Base-by-base conservation (phyloP, 2,329 filamentous ascomycete genomes). In the Exophiala dermatitidis region DNA sequence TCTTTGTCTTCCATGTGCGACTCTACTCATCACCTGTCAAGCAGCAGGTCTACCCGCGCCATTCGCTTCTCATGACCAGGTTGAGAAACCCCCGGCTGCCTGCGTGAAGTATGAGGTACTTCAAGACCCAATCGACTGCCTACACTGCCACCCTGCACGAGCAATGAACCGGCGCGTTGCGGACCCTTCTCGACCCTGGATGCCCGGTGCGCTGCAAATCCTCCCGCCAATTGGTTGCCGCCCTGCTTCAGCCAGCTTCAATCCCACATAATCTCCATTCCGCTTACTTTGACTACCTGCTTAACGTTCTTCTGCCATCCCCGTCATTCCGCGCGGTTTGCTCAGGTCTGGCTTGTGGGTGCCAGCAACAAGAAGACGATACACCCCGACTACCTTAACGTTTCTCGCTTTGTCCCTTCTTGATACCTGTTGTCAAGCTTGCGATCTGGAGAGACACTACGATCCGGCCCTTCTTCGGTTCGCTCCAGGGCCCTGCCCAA, bases 401-500 rank as follows among this genome's bases (percentile, higher is more conserved):
- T 19, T 19, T 19, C 19, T 19, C 19, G 19, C 2, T 19, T 19
- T 19, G 19, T 5, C 26, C 38, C 29, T 44, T 50, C 42, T 46
- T 50, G 50, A 50, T 50, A 53, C 46, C 46, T 57, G 50, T 38
- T 32, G 50, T 50, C 42, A 29, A 33, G 34, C 40, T 12, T 19
- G 45, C 33, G 9, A 41, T 41, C 12, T 41, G 5, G 9, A 26
- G 38, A 28, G 42, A 28, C 32, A 40, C 26, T 44, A 9, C 19
- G 29, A 29, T 12, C n/a, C 46, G 46, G 53, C 41, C 42, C 50
- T 33, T 48, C 32, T 19, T 42, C 43, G 45, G 33, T 28, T 38
- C 50, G 30, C 37, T 33, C 34, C 42, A 48, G 38, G 41, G 51
- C 40, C 46, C 42, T 56, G 50, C 50, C 56, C 48, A 31, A 44